Evolutionary conservation across 805 yeast species (phyloP), one percentile per base, ranked within the genome.

Genomic region (Candida alai): DNA sequence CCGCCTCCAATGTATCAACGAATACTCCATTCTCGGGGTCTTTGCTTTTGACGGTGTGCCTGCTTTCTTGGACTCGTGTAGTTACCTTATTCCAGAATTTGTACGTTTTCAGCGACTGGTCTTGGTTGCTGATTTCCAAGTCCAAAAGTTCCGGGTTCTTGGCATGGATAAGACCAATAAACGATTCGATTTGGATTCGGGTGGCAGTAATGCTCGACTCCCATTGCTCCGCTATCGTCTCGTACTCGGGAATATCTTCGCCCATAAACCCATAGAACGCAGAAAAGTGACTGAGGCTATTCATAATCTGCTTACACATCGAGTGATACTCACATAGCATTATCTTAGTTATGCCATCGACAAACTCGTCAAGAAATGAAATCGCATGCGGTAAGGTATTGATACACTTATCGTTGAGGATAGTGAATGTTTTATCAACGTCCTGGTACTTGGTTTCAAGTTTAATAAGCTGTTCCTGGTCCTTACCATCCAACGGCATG

Each of bases 281-380:
- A 9, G 52, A 31, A 36, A 47, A 60, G 34, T 52, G 43, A 12
- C 40, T 32, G 22, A 59, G 28, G 5, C 44, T 43, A 7, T 43
- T 34, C 29, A 30, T 34, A 17, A 73, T 45, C 16, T 53, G 47
- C 18, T 54, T 43, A 35, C 50, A 56, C 2, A 65, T 52, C 12
- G 63, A 68, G 15, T 48, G 22, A 30, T 73, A 67, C 22, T 65
- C 59, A 41, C 56, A 62, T 24, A 70, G 48, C 1, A 65, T 34
- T 41, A 65, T 57, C 30, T 62, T 52, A 1, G 71, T 52, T 10
- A 74, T 37, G 33, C 58, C 56, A 29, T 63, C 70, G 8, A 74
- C 50, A 39, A 73, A 74, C 43, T 75, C 81, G 22, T 74, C 73
- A 28, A 74, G 44, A 12, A 65, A 59, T 3, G 58, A 52, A 30